A percentile compares a stretch with the other conserved stretches of the same genome.
phyloP scores from a whole-genome alignment of 225 moss, liverwort and hornwort genomes.

The Anthoceros angustus region DNA sequence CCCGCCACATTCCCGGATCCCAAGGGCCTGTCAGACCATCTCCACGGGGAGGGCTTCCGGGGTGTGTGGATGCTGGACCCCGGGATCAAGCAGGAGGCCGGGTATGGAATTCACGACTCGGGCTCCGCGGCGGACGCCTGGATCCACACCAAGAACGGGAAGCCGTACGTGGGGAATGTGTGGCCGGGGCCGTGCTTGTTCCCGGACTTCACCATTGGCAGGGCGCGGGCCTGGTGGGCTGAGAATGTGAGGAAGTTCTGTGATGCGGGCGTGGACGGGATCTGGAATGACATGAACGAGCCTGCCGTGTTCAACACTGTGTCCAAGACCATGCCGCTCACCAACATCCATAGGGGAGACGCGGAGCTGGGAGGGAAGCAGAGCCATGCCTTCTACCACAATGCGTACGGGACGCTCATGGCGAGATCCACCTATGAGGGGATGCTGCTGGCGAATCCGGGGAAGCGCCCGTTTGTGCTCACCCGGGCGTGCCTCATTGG shows the following conservation, averaged over 20 bases:
- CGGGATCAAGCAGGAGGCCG: slow-evolving; percentile 65
- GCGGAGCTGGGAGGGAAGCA: slow-evolving; percentile 67
- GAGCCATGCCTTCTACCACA: slow-evolving; percentile 66
- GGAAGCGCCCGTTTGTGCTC: slow-evolving; percentile 68
- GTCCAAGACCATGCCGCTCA: slow-evolving; percentile 77
- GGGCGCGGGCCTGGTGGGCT: slow-evolving; percentile 64
- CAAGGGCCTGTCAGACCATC: slow-evolving; percentile 28
- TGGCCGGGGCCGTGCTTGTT: slow-evolving; percentile 76
- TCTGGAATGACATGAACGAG: slow-evolving; percentile 99
- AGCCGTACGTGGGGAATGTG: slow-evolving; percentile 59
- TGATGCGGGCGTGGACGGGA: slow-evolving; percentile 55
- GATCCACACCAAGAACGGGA: slow-evolving; percentile 39
- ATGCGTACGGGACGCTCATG: slow-evolving; percentile 94
- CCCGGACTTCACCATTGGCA: slow-evolving; percentile 59
- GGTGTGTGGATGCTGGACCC: slow-evolving; percentile 99
- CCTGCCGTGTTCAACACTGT: slow-evolving; percentile 81
- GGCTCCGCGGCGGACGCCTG: slow-evolving; percentile 50
- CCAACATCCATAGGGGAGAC: slow-evolving; percentile 69
- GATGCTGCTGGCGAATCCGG: slow-evolving; percentile 47
- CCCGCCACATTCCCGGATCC: slow-evolving; percentile 51
- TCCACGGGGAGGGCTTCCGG: slow-evolving; percentile 62
- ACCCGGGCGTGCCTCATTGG: slow-evolving; percentile 76
- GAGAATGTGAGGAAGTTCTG: slow-evolving; percentile 52
- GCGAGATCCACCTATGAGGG: slow-evolving; percentile 59
- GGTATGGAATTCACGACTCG: slow-evolving; percentile 51